Base-by-base conservation (phyloP, 768 basidiomycete genomes). In the Termitomyces sp. region DNA sequence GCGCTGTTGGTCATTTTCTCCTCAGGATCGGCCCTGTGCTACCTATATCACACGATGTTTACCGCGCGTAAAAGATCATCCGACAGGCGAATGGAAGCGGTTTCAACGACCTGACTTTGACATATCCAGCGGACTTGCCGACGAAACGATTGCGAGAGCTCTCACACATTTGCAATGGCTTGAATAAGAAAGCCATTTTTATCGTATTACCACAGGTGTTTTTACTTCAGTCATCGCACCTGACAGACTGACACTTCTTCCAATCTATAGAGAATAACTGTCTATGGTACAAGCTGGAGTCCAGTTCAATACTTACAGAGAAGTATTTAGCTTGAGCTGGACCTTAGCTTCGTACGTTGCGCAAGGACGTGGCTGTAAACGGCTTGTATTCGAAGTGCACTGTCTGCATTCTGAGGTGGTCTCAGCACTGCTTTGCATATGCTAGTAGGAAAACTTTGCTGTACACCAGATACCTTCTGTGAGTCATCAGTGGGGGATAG, bases 71-170 rank as follows among this genome's bases (percentile, higher is more conserved):
- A 7, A 32, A 44, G 42, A 43, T 13, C 49, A n/a, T 18, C 36
- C 47, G 20, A 18, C 16, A 8, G 24, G 24, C 0, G 0, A 10
- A 20, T 57, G 56, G 56, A 51, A 10, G 49, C 49, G 31, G 31
- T 34, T 37, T 26, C 49, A 57, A 36, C 37, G 56, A 32, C 56
- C 56, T 31, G 46, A 18, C 18, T 56, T 56, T 16, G 46, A 56
- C 36, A 9, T 27, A n/a, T 27, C 34, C 13, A 31, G 18, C 41
- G 46, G 41, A 31, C 31, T 31, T 29, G 27, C 16, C 14, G 53
- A 41, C 2, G 8, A 42, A 42, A 53, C 42, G 9, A 53, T 42
- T 6, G 16, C 16, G 24, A 50, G 8, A 26, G 53, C 41, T 22
- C 31, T 53, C 1, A 14, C 53, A 22, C 53, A 42, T 5, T 31